phyloP scores from a whole-genome alignment of 495 filamentous ascomycete species.

The Trichoderma reesei region DNA sequence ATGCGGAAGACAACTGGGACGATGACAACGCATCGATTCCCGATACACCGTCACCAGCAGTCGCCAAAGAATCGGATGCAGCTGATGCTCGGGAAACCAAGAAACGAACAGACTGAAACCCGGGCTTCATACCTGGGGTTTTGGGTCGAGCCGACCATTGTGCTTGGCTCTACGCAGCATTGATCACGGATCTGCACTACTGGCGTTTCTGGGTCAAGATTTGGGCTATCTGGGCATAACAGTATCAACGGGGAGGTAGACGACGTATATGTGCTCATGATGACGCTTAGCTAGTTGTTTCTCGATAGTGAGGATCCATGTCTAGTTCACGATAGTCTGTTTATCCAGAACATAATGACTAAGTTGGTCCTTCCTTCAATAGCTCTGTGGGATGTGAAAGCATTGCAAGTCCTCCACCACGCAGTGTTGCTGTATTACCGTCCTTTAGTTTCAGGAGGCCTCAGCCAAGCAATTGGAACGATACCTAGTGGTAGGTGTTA shows the following conservation, averaged over 20 bases:
- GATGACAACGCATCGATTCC: constrained; percentile 45
- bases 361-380: too few species aligned
- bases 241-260: neutral
- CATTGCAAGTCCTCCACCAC: too few species aligned
- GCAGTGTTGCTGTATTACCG: too few species aligned
- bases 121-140: constrained; percentile 1
- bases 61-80: constrained; percentile 11
- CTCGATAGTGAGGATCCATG: neutral
- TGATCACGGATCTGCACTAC: neutral
- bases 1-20: constrained; percentile 66
- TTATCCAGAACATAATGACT: too few species aligned
- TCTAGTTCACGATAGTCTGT: too few species aligned
- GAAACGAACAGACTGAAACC: constrained; percentile 30
- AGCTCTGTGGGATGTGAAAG: too few species aligned
- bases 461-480: too few species aligned
- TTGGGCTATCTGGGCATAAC: neutral
- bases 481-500: too few species aligned
- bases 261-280: neutral
- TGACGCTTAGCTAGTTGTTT: neutral
- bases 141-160: neutral
- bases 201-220: neutral
- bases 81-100: constrained; percentile 20
- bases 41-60: constrained; percentile 6
- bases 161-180: neutral
- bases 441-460: too few species aligned